These are phyloP conservation scores for Euphrasia confusa DNA, from an alignment of 257 asterid species.

Conservation along the genomic window DNA sequence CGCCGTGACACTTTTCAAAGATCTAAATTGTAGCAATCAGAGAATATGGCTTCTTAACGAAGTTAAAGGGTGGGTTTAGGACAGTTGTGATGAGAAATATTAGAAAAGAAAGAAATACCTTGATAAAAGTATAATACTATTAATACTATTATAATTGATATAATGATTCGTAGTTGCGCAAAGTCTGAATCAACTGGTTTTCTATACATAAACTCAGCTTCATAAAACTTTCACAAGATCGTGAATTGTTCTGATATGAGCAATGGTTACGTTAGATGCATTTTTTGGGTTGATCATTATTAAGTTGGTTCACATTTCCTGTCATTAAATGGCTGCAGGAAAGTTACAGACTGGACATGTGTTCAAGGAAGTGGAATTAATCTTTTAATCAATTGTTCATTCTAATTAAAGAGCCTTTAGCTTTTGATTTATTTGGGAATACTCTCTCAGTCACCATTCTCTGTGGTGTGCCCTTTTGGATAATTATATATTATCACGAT, in stretches of 20 bases:
- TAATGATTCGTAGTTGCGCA: background rate
- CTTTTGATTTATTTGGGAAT: constrained; percentile 40
- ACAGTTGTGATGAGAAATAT: background rate
- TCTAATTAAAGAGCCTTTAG: constrained; percentile 49
- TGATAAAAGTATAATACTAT: constrained; percentile 13
- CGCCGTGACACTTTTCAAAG: background rate
- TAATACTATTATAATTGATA: constrained; percentile 11
- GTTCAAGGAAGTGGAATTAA: constrained; percentile 57
- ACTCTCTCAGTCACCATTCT: constrained; percentile 37
- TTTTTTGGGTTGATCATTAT: constrained; percentile 34
- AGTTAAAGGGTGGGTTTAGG: background rate
- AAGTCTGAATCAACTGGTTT: constrained; percentile 35
- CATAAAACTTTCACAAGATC: constrained; percentile 15
- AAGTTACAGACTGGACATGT: constrained; percentile 64
- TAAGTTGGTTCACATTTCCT: constrained; percentile 54
- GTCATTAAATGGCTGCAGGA: constrained; percentile 94
- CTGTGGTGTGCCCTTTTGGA: constrained; percentile 41
- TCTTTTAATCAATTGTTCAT: constrained; percentile 43
- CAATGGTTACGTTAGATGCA: constrained; percentile 33
- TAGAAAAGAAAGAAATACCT: background rate
- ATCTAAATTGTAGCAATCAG: background rate
- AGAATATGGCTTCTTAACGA: constrained; percentile 8
- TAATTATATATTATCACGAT: constrained; percentile 34
- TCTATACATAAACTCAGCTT: constrained; percentile 19
- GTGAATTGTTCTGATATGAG: constrained; percentile 35